Conservation (phyloP, 495 filamentous ascomycete species). For the Alectoria sarmentosa region DNA sequence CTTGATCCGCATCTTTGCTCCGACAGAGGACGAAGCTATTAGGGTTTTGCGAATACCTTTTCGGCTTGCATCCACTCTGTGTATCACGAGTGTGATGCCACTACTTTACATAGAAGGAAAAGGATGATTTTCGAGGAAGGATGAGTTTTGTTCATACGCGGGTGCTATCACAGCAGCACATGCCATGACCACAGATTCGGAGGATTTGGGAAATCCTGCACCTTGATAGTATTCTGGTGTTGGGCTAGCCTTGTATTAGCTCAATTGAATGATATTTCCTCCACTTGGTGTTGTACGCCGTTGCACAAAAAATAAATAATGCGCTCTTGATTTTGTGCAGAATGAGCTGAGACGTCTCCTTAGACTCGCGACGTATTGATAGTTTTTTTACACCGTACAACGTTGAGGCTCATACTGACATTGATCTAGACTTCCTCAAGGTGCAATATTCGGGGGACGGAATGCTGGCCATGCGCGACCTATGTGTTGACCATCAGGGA, state of each 20-base stretch:
- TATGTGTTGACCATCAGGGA: background rate
- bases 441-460: background rate
- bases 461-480: background rate
- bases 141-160: background rate
- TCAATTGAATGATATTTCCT: constrained; percentile 12
- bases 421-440: background rate
- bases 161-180: background rate
- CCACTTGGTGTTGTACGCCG: background rate
- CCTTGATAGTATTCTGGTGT: background rate
- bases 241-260: constrained; percentile 5
- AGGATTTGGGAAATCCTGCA: background rate
- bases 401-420: background rate
- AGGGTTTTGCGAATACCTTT: background rate
- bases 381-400: background rate
- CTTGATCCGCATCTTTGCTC: background rate
- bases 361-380: background rate
- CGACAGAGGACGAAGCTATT: background rate
- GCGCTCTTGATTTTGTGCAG: background rate
- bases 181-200: background rate
- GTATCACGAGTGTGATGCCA: background rate
- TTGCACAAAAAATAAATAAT: background rate
- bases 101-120: constrained; percentile 6
- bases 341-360: no score
- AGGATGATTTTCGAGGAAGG: constrained; percentile 2
- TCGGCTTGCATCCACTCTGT: background rate